Evolutionary conservation across 129 eudicot species (phyloP).

Genomic region (Arctium minus): DNA sequence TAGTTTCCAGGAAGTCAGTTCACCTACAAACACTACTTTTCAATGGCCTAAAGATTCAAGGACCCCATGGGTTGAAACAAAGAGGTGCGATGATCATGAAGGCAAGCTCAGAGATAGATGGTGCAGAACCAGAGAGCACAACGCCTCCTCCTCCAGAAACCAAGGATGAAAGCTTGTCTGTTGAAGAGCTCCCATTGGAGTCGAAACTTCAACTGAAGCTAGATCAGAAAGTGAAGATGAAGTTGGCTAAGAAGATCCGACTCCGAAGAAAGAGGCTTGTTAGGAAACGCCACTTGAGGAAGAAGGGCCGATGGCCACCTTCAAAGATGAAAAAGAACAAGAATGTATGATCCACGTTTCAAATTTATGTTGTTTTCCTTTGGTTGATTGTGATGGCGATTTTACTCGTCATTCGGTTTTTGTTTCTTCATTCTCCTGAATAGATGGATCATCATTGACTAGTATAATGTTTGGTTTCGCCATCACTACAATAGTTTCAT

Average conservation of each 20-base stretch:
- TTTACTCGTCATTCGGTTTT: not conserved
- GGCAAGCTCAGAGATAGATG: constrained; percentile 54
- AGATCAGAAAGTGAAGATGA: constrained; percentile 72
- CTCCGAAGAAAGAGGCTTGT: constrained; percentile 85
- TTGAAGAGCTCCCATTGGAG: constrained; percentile 76
- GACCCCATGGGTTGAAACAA: constrained; percentile 26
- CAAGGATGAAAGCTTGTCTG: constrained; percentile 36
- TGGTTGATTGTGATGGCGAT: not conserved
- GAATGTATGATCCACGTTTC: constrained; percentile 48
- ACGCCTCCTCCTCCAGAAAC: constrained; percentile 41
- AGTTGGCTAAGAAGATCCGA: constrained; percentile 80
- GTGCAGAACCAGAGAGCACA: constrained; percentile 39
- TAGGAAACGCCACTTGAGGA: constrained; percentile 84
- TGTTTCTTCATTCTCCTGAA: constrained; percentile 7
- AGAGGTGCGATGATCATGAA: constrained; percentile 37
- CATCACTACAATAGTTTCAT: not conserved
- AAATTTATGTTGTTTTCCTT: constrained; percentile 14
- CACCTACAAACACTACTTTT: constrained; percentile 24
- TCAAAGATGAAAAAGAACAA: constrained; percentile 96
- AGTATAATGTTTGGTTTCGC: not conserved
- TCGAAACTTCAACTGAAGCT: constrained; percentile 61
- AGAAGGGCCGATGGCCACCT: constrained; percentile 99
- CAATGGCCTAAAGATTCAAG: constrained; percentile 23
- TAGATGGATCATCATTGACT: constrained; percentile 11
- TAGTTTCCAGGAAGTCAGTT: constrained; percentile 50